Evolutionary conservation across 2,329 filamentous ascomycete species (phyloP).

Genomic region (Cladosporium oxysporum): DNA sequence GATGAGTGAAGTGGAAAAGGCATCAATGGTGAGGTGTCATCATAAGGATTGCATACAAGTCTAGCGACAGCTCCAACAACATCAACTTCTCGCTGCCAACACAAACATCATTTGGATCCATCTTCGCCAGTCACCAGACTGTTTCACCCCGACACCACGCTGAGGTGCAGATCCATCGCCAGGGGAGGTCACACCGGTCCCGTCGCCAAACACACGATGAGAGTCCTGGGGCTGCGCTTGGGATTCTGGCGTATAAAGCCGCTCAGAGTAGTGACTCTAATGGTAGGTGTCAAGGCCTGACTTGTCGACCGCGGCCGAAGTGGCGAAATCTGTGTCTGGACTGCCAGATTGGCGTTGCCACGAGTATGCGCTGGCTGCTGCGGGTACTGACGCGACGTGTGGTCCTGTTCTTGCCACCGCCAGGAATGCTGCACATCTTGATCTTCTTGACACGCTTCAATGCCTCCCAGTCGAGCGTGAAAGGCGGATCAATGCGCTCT

Average conservation of each 20-base stretch:
- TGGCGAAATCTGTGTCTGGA: conserved; percentile 24
- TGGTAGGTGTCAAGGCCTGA: conserved; percentile 24
- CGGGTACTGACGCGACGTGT: background rate
- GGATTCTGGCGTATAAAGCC: conserved; percentile 18
- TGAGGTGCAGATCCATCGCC: conserved; percentile 14
- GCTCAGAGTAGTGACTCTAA: conserved; percentile 29
- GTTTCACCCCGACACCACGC: conserved; percentile 15
- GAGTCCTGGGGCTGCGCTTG: conserved; percentile 30
- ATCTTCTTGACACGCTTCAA: conserved; percentile 62
- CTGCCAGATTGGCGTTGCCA: conserved; percentile 5
- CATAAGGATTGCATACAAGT: background rate
- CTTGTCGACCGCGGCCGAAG: conserved; percentile 20
- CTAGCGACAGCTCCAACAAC: background rate
- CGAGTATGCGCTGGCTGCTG: conserved; percentile 15
- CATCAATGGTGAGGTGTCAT: background rate
- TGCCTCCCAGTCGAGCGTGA: conserved; percentile 55
- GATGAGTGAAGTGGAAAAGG: too few relatives aligned
- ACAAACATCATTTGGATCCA: background rate
- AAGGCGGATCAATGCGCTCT: conserved; percentile 58
- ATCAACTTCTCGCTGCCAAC: too few relatives aligned
- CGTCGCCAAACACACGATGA: background rate
- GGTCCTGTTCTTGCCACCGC: conserved; percentile 2
- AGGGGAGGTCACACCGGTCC: background rate
- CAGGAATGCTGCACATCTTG: conserved; percentile 61
- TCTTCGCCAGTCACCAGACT: background rate